phyloP scores from a whole-genome alignment of 2,329 filamentous ascomycete genomes.

The Clonostachys rhizophaga region DNA sequence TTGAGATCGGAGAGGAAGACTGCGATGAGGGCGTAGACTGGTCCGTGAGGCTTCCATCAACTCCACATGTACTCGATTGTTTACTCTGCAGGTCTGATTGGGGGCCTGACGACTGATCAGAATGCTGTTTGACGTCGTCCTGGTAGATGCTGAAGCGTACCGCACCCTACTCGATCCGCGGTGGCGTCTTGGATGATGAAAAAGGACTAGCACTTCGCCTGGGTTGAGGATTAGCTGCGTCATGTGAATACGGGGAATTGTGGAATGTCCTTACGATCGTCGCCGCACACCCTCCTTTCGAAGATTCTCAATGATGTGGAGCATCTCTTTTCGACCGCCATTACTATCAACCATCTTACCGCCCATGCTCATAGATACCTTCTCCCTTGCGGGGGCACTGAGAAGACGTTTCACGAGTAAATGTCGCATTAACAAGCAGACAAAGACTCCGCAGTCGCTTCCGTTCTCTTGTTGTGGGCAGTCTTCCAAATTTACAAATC shows the following conservation, averaged over 20 bases:
- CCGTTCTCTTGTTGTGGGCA: constrained; percentile 88
- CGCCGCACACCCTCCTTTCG: constrained; percentile 84
- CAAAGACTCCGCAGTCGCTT: constrained; percentile 92
- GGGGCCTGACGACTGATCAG: too few relatives aligned
- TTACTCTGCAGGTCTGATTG: too few relatives aligned
- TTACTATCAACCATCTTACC: constrained; percentile 78
- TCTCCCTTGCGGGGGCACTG: constrained; percentile 72
- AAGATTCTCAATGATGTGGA: constrained; percentile 81
- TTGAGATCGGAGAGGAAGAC: too few relatives aligned
- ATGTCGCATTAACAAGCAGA: constrained; percentile 92
- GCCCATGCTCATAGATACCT: constrained; percentile 91
- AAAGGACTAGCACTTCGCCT: constrained; percentile 31
- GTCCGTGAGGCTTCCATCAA: too few relatives aligned
- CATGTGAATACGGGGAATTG: background rate
- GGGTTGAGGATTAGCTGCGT: background rate
- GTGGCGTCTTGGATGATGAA: constrained; percentile 30
- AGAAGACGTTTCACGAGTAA: constrained; percentile 82
- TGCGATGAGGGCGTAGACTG: too few relatives aligned
- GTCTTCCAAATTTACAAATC: constrained; percentile 79
- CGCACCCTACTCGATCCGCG: constrained; percentile 35
- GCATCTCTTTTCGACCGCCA: constrained; percentile 83
- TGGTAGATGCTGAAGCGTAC: constrained; percentile 9
- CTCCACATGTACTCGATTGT: too few relatives aligned
- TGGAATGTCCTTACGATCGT: constrained; percentile 57
- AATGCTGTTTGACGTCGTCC: too few relatives aligned